phyloP scores from a whole-genome alignment of 2,329 filamentous ascomycete genomes.

The Nigrospora osmanthi region DNA sequence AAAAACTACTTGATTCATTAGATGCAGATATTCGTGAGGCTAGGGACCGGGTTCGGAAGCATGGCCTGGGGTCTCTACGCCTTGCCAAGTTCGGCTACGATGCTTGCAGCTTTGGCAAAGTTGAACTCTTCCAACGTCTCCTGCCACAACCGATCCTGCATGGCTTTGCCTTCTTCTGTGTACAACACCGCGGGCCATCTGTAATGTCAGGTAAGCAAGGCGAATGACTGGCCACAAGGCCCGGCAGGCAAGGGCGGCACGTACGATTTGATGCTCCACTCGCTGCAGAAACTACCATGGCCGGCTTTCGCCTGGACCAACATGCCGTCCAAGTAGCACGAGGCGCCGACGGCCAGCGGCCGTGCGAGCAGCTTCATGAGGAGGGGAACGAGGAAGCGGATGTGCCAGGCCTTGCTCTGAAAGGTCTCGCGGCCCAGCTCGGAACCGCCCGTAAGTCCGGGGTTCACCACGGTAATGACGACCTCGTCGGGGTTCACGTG shows the following conservation, averaged over 20 bases:
- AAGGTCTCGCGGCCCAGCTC: constrained; percentile 4
- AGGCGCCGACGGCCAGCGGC: neutral
- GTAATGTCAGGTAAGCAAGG: neutral
- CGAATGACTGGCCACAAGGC: too few species aligned
- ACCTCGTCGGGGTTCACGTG: constrained; percentile 9
- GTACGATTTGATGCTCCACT: constrained; percentile 2
- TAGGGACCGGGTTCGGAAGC: too few species aligned
- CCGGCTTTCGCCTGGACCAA: neutral
- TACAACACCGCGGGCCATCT: constrained; percentile 15
- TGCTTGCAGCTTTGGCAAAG: constrained; percentile 7
- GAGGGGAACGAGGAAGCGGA: neutral
- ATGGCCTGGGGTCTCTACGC: too few species aligned
- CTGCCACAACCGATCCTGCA: constrained; percentile 15
- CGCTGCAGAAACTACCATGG: neutral
- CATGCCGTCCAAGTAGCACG: constrained; percentile 2
- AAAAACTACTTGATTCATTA: too few species aligned
- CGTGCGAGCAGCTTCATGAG: neutral
- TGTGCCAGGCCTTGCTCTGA: neutral
- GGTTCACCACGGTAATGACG: constrained; percentile 13
- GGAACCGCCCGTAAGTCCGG: constrained; percentile 10
- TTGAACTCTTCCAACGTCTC: constrained; percentile 19
- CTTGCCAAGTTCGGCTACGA: too few species aligned
- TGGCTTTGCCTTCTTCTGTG: constrained; percentile 10
- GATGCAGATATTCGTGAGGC: too few species aligned
- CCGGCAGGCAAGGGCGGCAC: neutral